Evolutionary conservation across 192 early-diverging fungal genomes (phyloP), one percentile per base, ranked within the genome.

Genomic region (Radiomyces spectabilis): DNA sequence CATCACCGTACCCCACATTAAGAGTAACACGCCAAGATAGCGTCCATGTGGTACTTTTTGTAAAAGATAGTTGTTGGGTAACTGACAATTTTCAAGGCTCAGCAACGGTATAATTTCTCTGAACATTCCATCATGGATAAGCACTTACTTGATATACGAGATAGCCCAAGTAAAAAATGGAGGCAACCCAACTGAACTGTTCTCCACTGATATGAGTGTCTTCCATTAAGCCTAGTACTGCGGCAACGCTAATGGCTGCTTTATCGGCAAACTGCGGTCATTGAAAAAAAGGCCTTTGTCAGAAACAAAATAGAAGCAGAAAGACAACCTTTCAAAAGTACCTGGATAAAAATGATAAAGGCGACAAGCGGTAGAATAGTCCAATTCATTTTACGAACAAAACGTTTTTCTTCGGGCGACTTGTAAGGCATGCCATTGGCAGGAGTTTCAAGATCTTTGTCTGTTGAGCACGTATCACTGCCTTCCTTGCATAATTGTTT

Each of bases 11-110:
- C 63, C 63, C 63, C 63, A 66, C 5, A 42, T 4, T 8, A 54
- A 9, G 4, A 66, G 27, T 29, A 59, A 22, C 32, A 33, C 13
- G 12, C 63, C 63, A 3, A 59, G 16, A 18, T 54, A 54, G 18
- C 47, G 53, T 5, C 42, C 45, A 18, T 59, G 41, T 0, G 44
- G 42, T 4, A 66, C 0, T 4, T 51, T 51, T 29, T 66, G 63
- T 27, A 66, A 49, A 13, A 66, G 27, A 30, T 42, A 47, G 29
- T 48, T 59, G 32, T 66, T 66, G 18, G 57, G 51, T n/a, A 54
- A 5, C 43, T 66, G 34, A 16, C 18, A 18, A 43, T 8, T 0
- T 43, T 43, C 42, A 43, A 24, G 42, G 42, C 18, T 43, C 18
- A 43, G 42, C 15, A 5, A 43, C 10, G 18, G 42, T 16, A 16